A percentile compares a stretch with the other conserved stretches of the same genome.
These are phyloP conservation scores for Lactifluus subvellereus DNA, from an alignment of 768 basidiomycete genomes.

Conservation along the genomic window DNA sequence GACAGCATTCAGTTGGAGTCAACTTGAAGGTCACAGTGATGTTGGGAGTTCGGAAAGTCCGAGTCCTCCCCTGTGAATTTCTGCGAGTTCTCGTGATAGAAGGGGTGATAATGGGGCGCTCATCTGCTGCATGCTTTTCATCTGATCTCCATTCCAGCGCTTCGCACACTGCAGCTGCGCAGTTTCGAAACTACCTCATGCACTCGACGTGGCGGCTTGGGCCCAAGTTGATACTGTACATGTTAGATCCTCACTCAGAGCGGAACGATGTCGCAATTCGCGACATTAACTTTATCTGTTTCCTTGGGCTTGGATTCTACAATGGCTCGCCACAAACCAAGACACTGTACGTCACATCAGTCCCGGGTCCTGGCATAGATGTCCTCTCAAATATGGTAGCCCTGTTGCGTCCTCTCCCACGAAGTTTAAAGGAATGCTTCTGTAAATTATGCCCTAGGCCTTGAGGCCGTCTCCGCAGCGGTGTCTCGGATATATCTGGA, in stretches of 20 bases:
- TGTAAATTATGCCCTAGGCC: background rate
- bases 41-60: too few species aligned
- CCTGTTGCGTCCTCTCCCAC: background rate
- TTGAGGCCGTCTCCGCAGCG: constrained; percentile 15
- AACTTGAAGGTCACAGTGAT: too few species aligned
- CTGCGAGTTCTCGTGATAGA: background rate
- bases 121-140: background rate
- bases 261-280: background rate
- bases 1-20: too few species aligned
- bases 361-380: background rate
- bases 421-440: background rate
- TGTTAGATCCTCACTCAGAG: background rate
- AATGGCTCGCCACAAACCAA: background rate
- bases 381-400: constrained; percentile 5
- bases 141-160: background rate
- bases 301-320: too few species aligned
- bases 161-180: background rate
- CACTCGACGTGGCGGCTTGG: background rate
- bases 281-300: background rate
- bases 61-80: background rate
- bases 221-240: background rate
- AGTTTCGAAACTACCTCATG: background rate
- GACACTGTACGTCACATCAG: background rate
- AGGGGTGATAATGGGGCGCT: background rate
- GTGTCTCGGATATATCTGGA: background rate